phyloP scores from a whole-genome alignment of 2,329 filamentous ascomycete genomes.

The Colletotrichum sidae region DNA sequence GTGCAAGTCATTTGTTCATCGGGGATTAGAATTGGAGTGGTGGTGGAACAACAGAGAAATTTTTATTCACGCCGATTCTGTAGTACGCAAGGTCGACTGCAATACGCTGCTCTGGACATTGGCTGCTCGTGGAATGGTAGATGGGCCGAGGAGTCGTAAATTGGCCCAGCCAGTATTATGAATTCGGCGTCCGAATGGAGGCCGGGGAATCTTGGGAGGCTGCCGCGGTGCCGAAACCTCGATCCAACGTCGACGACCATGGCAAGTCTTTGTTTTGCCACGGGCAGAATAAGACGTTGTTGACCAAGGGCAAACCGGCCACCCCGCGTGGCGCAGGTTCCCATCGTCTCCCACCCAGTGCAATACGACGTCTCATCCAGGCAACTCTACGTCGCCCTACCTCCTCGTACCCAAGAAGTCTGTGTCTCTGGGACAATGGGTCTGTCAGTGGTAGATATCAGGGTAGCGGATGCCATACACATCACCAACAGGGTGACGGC shows the following conservation, averaged over 20 bases:
- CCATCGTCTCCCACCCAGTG: constrained; percentile 1
- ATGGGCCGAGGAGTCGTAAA: neutral
- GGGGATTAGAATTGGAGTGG: constrained; percentile 1
- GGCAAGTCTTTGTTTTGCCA: constrained; percentile 19
- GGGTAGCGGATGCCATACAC: constrained; percentile 5
- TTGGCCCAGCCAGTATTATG: too few species aligned
- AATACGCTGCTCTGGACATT: neutral
- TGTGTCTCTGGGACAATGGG: neutral
- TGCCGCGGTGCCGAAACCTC: constrained; percentile 21
- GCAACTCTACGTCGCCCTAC: constrained; percentile 1
- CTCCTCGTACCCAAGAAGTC: neutral
- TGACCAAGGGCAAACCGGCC: constrained; percentile 24
- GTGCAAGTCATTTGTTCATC: constrained; percentile 21
- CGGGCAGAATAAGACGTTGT: constrained; percentile 19
- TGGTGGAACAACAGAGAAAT: constrained; percentile 2
- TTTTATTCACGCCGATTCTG: neutral
- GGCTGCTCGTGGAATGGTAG: neutral
- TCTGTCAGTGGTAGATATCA: constrained; percentile 2
- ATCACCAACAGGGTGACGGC: constrained; percentile 7
- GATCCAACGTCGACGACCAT: constrained; percentile 24
- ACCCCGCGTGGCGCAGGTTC: constrained; percentile 35
- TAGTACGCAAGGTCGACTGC: neutral
- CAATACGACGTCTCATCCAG: constrained; percentile 1
- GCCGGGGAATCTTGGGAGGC: constrained; percentile 4
- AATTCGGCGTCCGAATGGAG: constrained; percentile 10